A percentile compares a stretch with the other conserved stretches of the same genome.
Conservation (phyloP, 2,329 filamentous ascomycete genomes). For the Alternaria brassicicola region DNA sequence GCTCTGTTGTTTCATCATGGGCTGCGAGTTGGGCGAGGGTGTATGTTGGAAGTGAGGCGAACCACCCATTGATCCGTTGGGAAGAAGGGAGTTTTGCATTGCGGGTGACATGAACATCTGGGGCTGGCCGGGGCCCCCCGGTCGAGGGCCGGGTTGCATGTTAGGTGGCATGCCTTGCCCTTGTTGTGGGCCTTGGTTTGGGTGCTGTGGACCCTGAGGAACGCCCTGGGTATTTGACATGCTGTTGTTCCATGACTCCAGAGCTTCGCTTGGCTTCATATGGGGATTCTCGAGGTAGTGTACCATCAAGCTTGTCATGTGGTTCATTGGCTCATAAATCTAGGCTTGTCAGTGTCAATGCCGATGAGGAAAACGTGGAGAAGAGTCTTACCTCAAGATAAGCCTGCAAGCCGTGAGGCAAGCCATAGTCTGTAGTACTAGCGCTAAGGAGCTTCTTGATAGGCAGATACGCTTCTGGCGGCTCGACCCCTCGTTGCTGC, state of each 20-base stretch:
- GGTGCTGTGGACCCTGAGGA: conserved; percentile 8
- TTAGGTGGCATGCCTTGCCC: conserved; percentile 39
- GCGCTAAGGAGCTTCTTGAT: conserved; percentile 54
- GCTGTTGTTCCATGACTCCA: conserved; percentile 58
- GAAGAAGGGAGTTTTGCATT: conserved; percentile 60
- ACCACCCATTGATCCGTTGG: conserved; percentile 56
- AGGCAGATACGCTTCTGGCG: conserved; percentile 51
- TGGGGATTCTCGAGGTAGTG: conserved; percentile 61
- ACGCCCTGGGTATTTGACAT: conserved; percentile 44
- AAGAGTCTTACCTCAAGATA: conserved; percentile 64
- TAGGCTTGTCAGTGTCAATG: conserved; percentile 45
- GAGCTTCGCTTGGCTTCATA: conserved; percentile 61
- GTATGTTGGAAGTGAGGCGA: conserved; percentile 56
- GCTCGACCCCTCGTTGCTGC: conserved; percentile 31
- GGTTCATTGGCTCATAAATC: conserved; percentile 69
- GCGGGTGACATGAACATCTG: conserved; percentile 63
- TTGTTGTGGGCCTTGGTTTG: conserved; percentile 29
- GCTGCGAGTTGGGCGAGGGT: conserved; percentile 55
- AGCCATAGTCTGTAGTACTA: conserved; percentile 58
- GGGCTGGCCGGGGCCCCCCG: conserved; percentile 39
- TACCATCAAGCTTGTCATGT: conserved; percentile 66
- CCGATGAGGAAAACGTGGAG: conserved; percentile 9
- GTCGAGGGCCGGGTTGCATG: conserved; percentile 42
- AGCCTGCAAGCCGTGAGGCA: conserved; percentile 62
- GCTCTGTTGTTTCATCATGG: conserved; percentile 63